Evolutionary conservation across 768 basidiomycete species (phyloP), one percentile per base, ranked within the genome.

Genomic region (Suillus subluteus): DNA sequence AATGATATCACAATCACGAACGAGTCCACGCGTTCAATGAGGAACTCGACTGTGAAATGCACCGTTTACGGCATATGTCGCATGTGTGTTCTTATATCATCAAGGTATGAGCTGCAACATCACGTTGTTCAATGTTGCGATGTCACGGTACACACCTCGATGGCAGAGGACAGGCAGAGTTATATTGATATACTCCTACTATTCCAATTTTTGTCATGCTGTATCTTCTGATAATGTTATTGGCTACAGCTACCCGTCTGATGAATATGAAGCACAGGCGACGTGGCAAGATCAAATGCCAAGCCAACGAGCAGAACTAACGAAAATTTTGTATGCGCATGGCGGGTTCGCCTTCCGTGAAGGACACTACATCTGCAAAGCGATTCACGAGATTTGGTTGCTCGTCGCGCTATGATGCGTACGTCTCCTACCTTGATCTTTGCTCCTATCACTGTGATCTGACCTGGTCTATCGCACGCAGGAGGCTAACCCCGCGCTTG

Each of bases 311-410:
- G 55, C 59, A 61, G 50, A 43, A 59, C 43, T 40, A 50, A 62
- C 56, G 46, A 65, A 26, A 5, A 37, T 37, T 1, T 3, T 5
- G 12, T 65, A 91, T 87, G 94, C 96, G 30, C 91, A 96, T 71
- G 98, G 98, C 2, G 97, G 97, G 12, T 80, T 99, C 67, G 96
- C 94, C 26, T 99, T 99, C 82, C 83, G 98, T 70, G 98, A 99
- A 75, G 97, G 96, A 21, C 97, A 98, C 79, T 98, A 96, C 76
- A 96, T 97, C 73, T 95, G 93, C 70, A 96, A 98, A 79, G 90
- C 92, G 6, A 86, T 99, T 52, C 88, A 88, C 67, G 95, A 98
- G 82, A 99, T 96, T 6, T 96, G 95, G 8, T 85, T 92, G 66
- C 86, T 99, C n/a, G 96, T 97, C 32, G 94, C 90, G 0, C 80